These are phyloP conservation scores for Megacollybia marginata DNA, from an alignment of 768 basidiomycete genomes.

Conservation along the genomic window DNA sequence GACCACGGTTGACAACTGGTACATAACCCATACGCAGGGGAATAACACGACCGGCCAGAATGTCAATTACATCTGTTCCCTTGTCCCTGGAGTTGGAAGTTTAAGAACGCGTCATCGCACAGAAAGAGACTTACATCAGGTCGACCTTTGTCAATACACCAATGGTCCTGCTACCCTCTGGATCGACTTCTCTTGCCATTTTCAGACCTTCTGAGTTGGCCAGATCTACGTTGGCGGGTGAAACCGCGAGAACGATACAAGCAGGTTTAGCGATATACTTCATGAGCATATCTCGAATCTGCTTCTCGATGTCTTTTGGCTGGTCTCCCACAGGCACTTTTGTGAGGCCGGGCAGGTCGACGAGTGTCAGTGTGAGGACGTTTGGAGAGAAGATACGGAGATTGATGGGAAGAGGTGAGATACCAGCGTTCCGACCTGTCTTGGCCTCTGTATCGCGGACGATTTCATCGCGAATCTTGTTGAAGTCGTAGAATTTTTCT, in stretches of 20 bases:
- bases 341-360: constrained; percentile 94
- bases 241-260: constrained; percentile 95
- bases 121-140: constrained; percentile 66
- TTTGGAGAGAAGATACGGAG: constrained; percentile 96
- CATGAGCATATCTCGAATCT: constrained; percentile 93
- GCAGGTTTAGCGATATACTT: constrained; percentile 94
- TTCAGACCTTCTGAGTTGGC: constrained; percentile 98
- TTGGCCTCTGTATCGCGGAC: constrained; percentile 96
- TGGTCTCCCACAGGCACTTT: constrained; percentile 96
- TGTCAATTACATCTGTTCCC: constrained; percentile 98
- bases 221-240: constrained; percentile 92
- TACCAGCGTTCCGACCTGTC: constrained; percentile 97
- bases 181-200: constrained; percentile 94
- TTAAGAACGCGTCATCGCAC: background rate
- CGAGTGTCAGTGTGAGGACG: constrained; percentile 93
- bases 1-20: constrained; percentile 97
- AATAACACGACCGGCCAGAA: constrained; percentile 94
- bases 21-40: constrained; percentile 96
- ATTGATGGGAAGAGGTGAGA: constrained; percentile 96
- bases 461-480: constrained; percentile 95
- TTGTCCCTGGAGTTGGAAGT: constrained; percentile 65
- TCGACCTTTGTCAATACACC: constrained; percentile 99
- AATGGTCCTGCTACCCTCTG: constrained; percentile 93
- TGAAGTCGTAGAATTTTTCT: constrained; percentile 97
- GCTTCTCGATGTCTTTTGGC: constrained; percentile 94